Percentiles rank a stretch among this genome's conserved stretches.
Conservation (phyloP, 345 rosid genomes). For the Xanthoceras sorbifolium region DNA sequence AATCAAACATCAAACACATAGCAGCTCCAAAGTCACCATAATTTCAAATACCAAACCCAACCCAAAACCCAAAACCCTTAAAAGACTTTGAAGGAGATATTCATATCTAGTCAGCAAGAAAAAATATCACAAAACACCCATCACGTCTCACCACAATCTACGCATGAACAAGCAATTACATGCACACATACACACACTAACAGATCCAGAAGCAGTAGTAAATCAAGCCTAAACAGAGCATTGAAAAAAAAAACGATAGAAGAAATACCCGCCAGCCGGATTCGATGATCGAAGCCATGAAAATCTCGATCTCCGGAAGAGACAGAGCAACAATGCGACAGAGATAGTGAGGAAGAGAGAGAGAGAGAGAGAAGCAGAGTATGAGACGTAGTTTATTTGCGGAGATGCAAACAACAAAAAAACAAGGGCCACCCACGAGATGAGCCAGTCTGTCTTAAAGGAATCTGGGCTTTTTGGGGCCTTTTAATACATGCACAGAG, state of each 20-base stretch:
- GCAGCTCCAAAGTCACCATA: not conserved
- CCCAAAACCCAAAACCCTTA: not conserved
- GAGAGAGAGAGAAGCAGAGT: slow-evolving; percentile 3
- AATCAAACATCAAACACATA: slow-evolving; percentile 4
- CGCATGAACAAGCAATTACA: not conserved
- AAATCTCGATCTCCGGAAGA: slow-evolving; percentile 22
- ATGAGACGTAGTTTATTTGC: not conserved
- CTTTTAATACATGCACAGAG: not conserved
- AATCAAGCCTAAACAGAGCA: not conserved
- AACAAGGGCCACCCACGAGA: slow-evolving; percentile 24
- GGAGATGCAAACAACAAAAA: not conserved
- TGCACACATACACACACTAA: not conserved
- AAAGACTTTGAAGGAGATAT: not conserved
- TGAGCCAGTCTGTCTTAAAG: slow-evolving; percentile 42
- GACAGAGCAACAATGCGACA: slow-evolving; percentile 8
- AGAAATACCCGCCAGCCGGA: slow-evolving; percentile 76
- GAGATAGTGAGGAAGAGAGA: not conserved
- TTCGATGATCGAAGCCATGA: slow-evolving; percentile 75
- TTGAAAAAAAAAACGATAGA: slow-evolving; percentile 14
- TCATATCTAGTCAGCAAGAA: not conserved
- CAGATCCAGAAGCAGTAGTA: slow-evolving; percentile 19
- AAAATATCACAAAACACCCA: not conserved
- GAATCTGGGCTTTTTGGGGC: slow-evolving; percentile 30
- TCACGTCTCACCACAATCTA: not conserved
- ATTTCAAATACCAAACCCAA: not conserved